Conservation (phyloP, 352 stramenopile genomes). For the Phytophthora multivora region DNA sequence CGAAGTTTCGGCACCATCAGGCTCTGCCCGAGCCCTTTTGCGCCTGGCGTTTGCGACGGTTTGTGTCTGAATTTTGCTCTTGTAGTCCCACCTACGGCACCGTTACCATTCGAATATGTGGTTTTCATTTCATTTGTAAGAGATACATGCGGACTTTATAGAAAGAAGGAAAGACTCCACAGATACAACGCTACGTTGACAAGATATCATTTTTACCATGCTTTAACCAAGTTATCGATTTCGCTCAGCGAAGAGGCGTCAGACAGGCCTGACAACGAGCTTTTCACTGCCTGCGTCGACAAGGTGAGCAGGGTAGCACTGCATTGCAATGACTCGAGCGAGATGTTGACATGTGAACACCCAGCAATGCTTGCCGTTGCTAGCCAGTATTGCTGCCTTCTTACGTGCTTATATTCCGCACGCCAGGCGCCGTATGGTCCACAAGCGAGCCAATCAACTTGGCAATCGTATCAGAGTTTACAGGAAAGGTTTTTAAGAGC, state of each 20-base stretch:
- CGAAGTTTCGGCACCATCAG: constrained; percentile 27
- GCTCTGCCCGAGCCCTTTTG: constrained; percentile 21
- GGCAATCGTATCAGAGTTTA: not conserved
- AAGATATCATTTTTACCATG: constrained; percentile 25
- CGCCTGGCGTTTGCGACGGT: not conserved
- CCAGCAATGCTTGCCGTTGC: constrained; percentile 7
- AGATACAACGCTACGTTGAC: constrained; percentile 15
- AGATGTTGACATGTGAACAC: not conserved
- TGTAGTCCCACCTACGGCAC: constrained; percentile 14
- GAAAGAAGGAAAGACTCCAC: constrained; percentile 11
- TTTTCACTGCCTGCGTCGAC: constrained; percentile 8
- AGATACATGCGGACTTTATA: constrained; percentile 7
- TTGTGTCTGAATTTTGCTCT: constrained; percentile 24
- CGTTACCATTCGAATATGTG: not conserved
- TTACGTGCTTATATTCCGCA: constrained; percentile 14
- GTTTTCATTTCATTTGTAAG: not conserved
- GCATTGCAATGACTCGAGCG: too few relatives aligned
- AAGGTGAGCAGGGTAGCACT: too few relatives aligned
- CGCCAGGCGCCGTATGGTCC: constrained; percentile 12
- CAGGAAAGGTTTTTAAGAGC: constrained; percentile 2
- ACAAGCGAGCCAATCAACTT: constrained; percentile 24
- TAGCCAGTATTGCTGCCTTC: constrained; percentile 6
- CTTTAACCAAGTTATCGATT: constrained; percentile 11
- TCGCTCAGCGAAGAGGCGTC: constrained; percentile 7
- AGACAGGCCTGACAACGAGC: constrained; percentile 15